These are phyloP conservation scores for Psilocybe cyanescens DNA, from an alignment of 768 basidiomycete species.

Conservation along the genomic window DNA sequence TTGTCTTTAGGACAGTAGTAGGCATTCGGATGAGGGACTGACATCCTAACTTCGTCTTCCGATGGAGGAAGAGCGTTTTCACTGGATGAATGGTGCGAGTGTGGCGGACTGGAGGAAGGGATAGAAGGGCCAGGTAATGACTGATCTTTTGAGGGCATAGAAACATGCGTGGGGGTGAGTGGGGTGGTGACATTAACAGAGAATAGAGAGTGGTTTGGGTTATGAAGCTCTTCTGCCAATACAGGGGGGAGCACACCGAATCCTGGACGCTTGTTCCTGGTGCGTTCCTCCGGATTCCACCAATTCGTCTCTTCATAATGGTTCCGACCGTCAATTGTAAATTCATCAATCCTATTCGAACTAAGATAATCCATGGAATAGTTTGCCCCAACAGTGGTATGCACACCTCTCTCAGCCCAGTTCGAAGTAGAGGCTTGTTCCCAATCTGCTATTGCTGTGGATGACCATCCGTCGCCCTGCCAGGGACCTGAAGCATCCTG, in stretches of 20 bases:
- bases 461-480: constrained; percentile 24
- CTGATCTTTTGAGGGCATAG: constrained; percentile 20
- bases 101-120: constrained; percentile 15
- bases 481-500: constrained; percentile 15
- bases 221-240: constrained; percentile 68
- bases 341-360: constrained; percentile 27
- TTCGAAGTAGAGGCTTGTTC: constrained; percentile 8
- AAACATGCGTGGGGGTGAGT: constrained; percentile 16
- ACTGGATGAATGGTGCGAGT: constrained; percentile 10
- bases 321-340: constrained; percentile 63
- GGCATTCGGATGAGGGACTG: constrained; percentile 81
- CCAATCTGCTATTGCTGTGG: constrained; percentile 11
- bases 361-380: constrained; percentile 29
- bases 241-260: constrained; percentile 71
- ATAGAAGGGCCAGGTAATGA: constrained; percentile 27
- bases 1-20: constrained; percentile 85
- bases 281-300: constrained; percentile 64
- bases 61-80: constrained; percentile 33
- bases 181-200: constrained; percentile 50
- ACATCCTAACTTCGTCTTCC: constrained; percentile 65
- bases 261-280: constrained; percentile 59
- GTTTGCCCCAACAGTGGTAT: constrained; percentile 14
- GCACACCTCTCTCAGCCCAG: constrained; percentile 19
- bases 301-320: constrained; percentile 65
- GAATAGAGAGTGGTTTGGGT: constrained; percentile 73